Evolutionary conservation across 208 protist species (phyloP).

Genomic region (Sergeia podlipaevii): DNA sequence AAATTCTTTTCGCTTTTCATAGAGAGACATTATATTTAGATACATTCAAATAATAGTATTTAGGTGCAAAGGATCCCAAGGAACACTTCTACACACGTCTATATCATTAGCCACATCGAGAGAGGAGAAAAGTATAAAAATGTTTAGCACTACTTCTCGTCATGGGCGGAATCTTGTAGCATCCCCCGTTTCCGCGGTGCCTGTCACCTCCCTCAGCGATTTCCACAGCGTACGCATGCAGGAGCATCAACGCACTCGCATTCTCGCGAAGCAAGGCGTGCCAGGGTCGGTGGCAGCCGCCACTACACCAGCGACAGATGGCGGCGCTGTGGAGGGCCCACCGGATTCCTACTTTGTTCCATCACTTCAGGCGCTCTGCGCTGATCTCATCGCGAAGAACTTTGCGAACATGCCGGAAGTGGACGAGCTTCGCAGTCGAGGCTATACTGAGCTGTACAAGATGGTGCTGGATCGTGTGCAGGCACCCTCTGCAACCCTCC

Average conservation of each 20-base stretch:
- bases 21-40: too few relatives aligned
- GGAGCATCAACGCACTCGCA: conserved; percentile 28
- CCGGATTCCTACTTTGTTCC: conserved; percentile 89
- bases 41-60: too few relatives aligned
- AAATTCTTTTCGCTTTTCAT: too few relatives aligned
- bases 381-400: conserved; percentile 59
- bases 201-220: conserved; percentile 29
- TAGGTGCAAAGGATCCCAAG: too few relatives aligned
- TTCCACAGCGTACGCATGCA: conserved; percentile 66
- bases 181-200: background rate
- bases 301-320: conserved; percentile 7
- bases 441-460: conserved; percentile 51
- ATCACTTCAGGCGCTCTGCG: conserved; percentile 65
- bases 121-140: too few relatives aligned
- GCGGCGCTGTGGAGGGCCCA: too few relatives aligned
- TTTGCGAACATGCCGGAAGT: conserved; percentile 53
- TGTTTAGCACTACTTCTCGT: too few relatives aligned
- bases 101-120: too few relatives aligned
- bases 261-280: conserved; percentile 13
- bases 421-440: conserved; percentile 48
- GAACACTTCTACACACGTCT: too few relatives aligned
- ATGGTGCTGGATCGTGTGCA: conserved; percentile 61
- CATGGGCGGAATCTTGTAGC: too few relatives aligned
- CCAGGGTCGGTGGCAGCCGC: too few relatives aligned
- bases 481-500: conserved; percentile 12